A percentile compares a stretch with the other conserved stretches of the same genome.
phyloP scores from a whole-genome alignment of 2,329 filamentous ascomycete species.

The Claviceps quebecensis region DNA sequence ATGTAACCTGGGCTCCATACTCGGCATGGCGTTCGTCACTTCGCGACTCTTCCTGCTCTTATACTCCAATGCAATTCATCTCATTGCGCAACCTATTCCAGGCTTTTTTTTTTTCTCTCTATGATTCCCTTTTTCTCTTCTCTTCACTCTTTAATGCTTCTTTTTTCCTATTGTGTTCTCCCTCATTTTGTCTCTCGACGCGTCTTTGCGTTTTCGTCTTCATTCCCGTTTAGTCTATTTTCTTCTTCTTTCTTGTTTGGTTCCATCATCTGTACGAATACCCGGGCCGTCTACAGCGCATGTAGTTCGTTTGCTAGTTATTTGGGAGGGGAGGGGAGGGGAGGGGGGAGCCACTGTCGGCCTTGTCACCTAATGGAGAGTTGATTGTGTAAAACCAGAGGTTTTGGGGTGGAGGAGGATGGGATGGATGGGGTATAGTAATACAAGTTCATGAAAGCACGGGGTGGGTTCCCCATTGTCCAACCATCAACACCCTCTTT shows the following conservation, averaged over 20 bases:
- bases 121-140: background rate
- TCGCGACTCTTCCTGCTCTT: background rate
- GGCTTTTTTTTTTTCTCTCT: background rate
- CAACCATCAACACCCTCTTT: no score
- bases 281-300: conserved; percentile 2
- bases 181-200: no score
- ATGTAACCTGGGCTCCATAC: no score
- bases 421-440: background rate
- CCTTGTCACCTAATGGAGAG: background rate
- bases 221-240: background rate
- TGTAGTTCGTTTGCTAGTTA: background rate
- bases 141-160: background rate
- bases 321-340: background rate
- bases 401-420: no score
- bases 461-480: no score
- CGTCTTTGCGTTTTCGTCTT: background rate
- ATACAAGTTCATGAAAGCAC: no score
- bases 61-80: background rate
- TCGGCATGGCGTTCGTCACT: no score
- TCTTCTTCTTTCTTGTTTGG: background rate
- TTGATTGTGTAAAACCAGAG: background rate
- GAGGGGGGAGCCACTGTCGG: background rate
- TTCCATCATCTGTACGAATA: conserved; percentile 7
- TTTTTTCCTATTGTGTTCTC: background rate
- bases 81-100: no score